Base-by-base conservation (phyloP, 202 grass and related monocot species). In the Dendrocalamus latiflorus region DNA sequence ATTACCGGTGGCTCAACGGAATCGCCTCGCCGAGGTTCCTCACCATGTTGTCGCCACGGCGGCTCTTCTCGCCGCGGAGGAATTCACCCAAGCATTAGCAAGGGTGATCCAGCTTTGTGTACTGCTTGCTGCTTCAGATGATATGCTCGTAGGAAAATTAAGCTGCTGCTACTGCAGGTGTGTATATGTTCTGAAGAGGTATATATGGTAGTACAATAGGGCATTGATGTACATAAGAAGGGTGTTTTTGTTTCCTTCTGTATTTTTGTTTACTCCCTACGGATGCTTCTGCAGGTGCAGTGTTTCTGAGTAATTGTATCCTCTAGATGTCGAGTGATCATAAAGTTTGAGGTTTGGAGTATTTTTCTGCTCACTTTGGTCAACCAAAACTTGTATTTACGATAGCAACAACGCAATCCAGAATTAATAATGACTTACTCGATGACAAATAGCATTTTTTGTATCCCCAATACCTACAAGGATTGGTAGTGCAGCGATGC, bases 211-310 rank as follows among this genome's bases (percentile, higher is more conserved):
- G 58, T 68, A 78, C 33, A 20, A 53, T 62, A 86, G 73, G 43
- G 13, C 66, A 83, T 75, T 79, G 79, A 79, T 90, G 88, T 79
- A 75, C 84, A 86, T 75, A 90, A 14, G 20, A 72, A 73, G 22
- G 34, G 36, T 65, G 20, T 75, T 63, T 50, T 36, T 45, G n/a
- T 48, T 65, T 58, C 11, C 59, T 45, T 41, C 10, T 68, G 7
- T 22, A 17, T 71, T 57, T 47, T 64, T 49, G 22, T 20, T 51
- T 72, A 43, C 21, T 50, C 18, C 0, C 8, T 75, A 30, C 18
- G 36, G 4, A 41, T 72, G 73, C 56, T 48, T 74, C 22, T 21
- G 69, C 20, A 44, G 24, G 33, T 59, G 25, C 5, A 75, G 55
- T 71, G 53, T 84, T 75, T 75, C 44, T 20, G 10, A 17, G 22